Evolutionary conservation across 2,329 filamentous ascomycete genomes (phyloP), one percentile per base, ranked within the genome.

Genomic region (Penicillium sp.): DNA sequence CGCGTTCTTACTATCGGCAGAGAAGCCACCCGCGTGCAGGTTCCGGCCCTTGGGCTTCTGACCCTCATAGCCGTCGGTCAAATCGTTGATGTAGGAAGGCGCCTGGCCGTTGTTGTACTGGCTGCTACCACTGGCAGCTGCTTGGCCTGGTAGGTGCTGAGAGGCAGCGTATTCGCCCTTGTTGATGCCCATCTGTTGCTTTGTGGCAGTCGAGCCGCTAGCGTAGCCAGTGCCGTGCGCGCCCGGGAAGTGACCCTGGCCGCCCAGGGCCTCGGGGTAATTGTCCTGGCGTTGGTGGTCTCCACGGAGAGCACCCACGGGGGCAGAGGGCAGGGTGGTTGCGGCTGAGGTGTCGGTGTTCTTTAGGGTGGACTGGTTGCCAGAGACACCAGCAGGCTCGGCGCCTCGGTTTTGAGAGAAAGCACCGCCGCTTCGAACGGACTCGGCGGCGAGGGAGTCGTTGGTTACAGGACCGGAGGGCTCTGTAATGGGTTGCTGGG

Each of bases 391-490:
- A 35, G 80, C 79, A 6, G 81, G 81, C 44, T 82, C 80, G 19
- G 83, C 81, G 64, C 84, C 80, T 26, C 82, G 80, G 77, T 91
- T 91, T 60, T 83, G 75, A 44, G 84, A 79, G 70, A 91, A 92
- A 13, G 76, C 79, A 66, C 90, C 91, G 60, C 83, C 83, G 24
- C 80, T 68, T 51, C 82, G 79, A 62, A 87, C 78, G 0, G 91
- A 95, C 71, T 94, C 89, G 61, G 87, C 89, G 12, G 92, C 92
- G 5, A 96, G 87, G 7, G 91, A 94, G 77, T 90, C 90, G 15
- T 84, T 80, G 49, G 84, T 79, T 1, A 94, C 83, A 28, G 82
- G 70, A 56, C 92, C 92, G 5, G 89, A 80, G 15, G 83, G 80
- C 75, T 95, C 91, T 17, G 80, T 74, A 61, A 82, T 84, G 30